Evolutionary conservation across 257 asterid species (phyloP).

Genomic region (Nemophila menziesii): DNA sequence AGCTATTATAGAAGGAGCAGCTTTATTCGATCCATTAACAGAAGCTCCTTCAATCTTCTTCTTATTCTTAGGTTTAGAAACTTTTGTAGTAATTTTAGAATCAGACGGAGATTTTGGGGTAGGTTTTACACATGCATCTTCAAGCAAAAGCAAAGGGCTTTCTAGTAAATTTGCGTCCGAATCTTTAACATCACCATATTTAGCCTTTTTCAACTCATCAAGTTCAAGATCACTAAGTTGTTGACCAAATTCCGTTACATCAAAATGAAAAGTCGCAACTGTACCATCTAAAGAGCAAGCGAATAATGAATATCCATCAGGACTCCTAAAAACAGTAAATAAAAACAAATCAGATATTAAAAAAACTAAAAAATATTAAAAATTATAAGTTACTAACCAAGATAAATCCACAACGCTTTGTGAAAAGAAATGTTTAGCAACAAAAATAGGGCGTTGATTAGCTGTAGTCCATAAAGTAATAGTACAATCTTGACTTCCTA

Average conservation of each 20-base stretch:
- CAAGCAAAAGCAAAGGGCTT: conserved; percentile 80
- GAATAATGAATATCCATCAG: conserved; percentile 89
- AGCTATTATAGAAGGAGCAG: conserved; percentile 25
- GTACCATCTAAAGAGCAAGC: conserved; percentile 97
- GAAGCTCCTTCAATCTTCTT: conserved; percentile 38
- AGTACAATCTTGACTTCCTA: conserved; percentile 97
- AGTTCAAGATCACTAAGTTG: conserved; percentile 68
- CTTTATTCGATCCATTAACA: too few relatives aligned
- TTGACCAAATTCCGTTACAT: conserved; percentile 61
- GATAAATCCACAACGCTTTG: conserved; percentile 97
- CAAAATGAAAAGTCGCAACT: conserved; percentile 77
- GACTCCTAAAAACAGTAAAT: conserved; percentile 67
- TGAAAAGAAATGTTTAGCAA: conserved; percentile 93
- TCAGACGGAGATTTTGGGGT: conserved; percentile 35
- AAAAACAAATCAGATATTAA: conserved; percentile 9
- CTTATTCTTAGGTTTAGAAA: conserved; percentile 21
- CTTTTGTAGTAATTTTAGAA: conserved; percentile 31
- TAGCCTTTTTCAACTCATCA: conserved; percentile 70
- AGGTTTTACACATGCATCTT: conserved; percentile 75
- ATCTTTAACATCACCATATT: conserved; percentile 81
- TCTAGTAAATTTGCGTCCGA: conserved; percentile 82
- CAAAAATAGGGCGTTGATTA: conserved; percentile 96
- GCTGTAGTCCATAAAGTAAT: conserved; percentile 99
- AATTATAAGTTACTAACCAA: conserved; percentile 36
- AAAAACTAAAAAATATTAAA: conserved; percentile 1